Conservation (phyloP, 225 moss, liverwort and hornwort genomes). For the Anthoceros angustus region DNA sequence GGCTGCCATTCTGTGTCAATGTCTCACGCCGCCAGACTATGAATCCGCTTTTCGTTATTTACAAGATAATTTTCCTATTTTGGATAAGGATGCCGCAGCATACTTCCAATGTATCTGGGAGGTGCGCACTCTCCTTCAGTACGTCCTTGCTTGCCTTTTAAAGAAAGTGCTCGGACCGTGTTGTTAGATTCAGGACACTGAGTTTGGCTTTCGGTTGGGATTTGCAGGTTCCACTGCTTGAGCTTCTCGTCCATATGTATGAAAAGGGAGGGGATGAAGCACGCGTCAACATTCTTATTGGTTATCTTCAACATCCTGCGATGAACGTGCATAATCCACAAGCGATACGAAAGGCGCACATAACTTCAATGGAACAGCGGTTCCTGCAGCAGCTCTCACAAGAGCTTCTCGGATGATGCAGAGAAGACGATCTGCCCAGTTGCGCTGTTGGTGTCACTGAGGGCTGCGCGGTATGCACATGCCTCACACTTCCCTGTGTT, state of each 20-base stretch:
- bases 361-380: constrained; percentile 76
- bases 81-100: constrained; percentile 76
- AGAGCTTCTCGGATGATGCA: constrained; percentile 38
- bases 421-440: not conserved
- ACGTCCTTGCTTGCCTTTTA: not conserved
- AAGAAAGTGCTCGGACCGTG: not conserved
- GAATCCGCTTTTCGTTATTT: constrained; percentile 69
- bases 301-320: constrained; percentile 89
- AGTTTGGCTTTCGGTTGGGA: not conserved
- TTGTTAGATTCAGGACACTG: not conserved
- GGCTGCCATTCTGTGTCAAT: constrained; percentile 92
- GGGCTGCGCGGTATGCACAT: too few relatives aligned
- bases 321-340: constrained; percentile 93
- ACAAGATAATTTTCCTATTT: constrained; percentile 74
- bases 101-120: constrained; percentile 98
- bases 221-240: constrained; percentile 68
- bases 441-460: too few relatives aligned
- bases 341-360: constrained; percentile 71
- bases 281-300: constrained; percentile 58
- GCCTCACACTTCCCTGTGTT: too few relatives aligned
- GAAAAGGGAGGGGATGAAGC: constrained; percentile 83
- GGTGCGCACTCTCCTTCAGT: constrained; percentile 15
- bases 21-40: constrained; percentile 60
- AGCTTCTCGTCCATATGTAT: constrained; percentile 87
- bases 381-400: constrained; percentile 79